phyloP scores from a whole-genome alignment of 2,329 filamentous ascomycete genomes.

The Penicillium brevicompactum region DNA sequence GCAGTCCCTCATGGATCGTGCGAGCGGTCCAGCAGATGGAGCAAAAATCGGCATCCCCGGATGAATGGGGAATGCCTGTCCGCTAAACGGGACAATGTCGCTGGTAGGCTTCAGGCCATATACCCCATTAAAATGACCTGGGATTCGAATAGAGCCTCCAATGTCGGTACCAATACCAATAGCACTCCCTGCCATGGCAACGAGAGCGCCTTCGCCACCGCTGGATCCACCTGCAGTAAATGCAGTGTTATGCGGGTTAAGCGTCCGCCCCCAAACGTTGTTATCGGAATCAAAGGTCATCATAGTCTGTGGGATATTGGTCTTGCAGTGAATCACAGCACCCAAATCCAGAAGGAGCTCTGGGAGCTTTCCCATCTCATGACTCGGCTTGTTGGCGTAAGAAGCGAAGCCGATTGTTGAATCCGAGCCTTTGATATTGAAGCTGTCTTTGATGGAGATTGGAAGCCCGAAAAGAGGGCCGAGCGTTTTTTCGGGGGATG shows the following conservation, averaged over 20 bases:
- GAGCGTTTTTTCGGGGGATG: conserved; percentile 18
- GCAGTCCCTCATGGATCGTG: conserved; percentile 16
- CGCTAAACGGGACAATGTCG: conserved; percentile 30
- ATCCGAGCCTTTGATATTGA: conserved; percentile 13
- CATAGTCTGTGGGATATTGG: conserved; percentile 32
- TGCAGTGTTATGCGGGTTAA: conserved; percentile 23
- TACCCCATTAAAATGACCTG: conserved; percentile 32
- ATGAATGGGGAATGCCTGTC: conserved; percentile 20
- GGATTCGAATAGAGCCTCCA: conserved; percentile 37
- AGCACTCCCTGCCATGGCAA: conserved; percentile 34
- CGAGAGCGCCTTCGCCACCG: conserved; percentile 35
- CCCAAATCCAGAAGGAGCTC: conserved; percentile 22
- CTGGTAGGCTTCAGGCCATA: conserved; percentile 36
- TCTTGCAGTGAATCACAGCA: conserved; percentile 31
- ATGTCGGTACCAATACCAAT: conserved; percentile 38
- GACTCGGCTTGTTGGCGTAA: no score
- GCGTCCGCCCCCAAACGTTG: conserved; percentile 23
- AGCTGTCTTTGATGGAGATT: conserved; percentile 34
- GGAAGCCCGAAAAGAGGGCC: conserved; percentile 40
- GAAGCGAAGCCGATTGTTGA: no score
- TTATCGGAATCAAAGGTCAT: conserved; percentile 29
- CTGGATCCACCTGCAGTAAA: conserved; percentile 26
- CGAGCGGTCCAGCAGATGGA: conserved; percentile 14
- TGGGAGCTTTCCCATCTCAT: no score
- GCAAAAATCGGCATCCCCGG: conserved; percentile 18